phyloP scores from a whole-genome alignment of 164 flowering plant species.

The Nelumbo lutea region DNA sequence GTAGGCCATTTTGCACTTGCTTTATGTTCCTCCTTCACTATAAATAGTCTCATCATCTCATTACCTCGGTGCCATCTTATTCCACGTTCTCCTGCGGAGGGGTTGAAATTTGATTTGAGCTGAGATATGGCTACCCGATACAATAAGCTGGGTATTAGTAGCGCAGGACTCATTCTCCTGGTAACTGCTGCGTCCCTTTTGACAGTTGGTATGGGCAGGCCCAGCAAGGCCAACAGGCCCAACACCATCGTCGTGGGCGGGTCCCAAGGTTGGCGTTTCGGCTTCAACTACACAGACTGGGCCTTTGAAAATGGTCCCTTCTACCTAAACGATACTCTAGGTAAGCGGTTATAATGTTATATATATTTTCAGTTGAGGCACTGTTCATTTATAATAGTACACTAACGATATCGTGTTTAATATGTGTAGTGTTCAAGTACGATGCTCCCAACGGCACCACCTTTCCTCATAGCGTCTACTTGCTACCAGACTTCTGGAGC shows the following conservation, averaged over 20 bases:
- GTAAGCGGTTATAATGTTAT: slow-evolving; percentile 15
- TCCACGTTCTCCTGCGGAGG: too few species aligned
- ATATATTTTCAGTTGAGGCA: background rate
- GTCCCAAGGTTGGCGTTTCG: slow-evolving; percentile 37
- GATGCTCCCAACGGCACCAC: background rate
- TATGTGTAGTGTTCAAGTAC: slow-evolving; percentile 5
- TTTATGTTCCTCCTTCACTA: too few species aligned
- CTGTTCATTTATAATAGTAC: too few species aligned
- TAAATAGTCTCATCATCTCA: too few species aligned
- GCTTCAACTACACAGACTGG: slow-evolving; percentile 47
- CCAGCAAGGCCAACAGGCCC: background rate
- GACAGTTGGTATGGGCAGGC: background rate
- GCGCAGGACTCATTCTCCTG: slow-evolving; percentile 7
- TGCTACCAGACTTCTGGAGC: background rate
- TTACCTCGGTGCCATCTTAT: too few species aligned
- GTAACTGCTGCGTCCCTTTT: slow-evolving; percentile 11
- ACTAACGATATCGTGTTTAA: background rate
- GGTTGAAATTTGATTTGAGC: background rate
- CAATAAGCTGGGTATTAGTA: slow-evolving; percentile 2
- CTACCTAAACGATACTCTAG: slow-evolving; percentile 35
- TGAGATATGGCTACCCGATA: too few species aligned
- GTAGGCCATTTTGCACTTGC: too few species aligned
- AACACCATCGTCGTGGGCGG: slow-evolving; percentile 38
- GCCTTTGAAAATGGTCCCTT: slow-evolving; percentile 34
- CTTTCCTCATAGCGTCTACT: background rate